Evolutionary conservation across 257 asterid species (phyloP).

Genomic region (Nicotiana sylvestris): DNA sequence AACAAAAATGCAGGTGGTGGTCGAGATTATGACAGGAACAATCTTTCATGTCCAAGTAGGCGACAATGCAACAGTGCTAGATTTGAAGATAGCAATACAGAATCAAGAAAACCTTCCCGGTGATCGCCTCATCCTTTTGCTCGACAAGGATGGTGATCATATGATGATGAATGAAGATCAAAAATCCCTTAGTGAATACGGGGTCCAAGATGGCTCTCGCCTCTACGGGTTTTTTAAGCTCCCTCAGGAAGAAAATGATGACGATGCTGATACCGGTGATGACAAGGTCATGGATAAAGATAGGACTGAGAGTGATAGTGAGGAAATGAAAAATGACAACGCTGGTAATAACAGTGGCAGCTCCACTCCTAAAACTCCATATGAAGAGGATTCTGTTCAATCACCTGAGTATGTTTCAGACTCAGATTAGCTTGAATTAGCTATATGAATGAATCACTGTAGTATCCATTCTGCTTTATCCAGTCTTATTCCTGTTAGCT

Average conservation of each 20-base stretch:
- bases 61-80: slow-evolving; percentile 46
- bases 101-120: slow-evolving; percentile 47
- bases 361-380: background rate
- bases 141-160: slow-evolving; percentile 18
- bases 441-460: background rate
- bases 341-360: background rate
- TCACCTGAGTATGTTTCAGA: background rate
- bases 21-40: slow-evolving; percentile 52
- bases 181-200: slow-evolving; percentile 34
- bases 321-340: background rate
- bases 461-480: background rate
- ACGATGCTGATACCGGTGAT: background rate
- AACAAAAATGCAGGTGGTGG: slow-evolving; percentile 43
- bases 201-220: slow-evolving; percentile 55
- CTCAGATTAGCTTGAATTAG: background rate
- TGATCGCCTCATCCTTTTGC: slow-evolving; percentile 46
- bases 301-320: background rate
- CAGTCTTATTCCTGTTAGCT: background rate
- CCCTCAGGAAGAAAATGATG: background rate
- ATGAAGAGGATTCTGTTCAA: slow-evolving; percentile 2
- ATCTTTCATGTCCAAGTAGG: slow-evolving; percentile 42
- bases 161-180: slow-evolving; percentile 31
- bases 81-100: slow-evolving; percentile 51
- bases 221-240: slow-evolving; percentile 40
- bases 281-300: background rate